Evolutionary conservation across 768 basidiomycete genomes (phyloP).

Genomic region (Dentipellis sp.): DNA sequence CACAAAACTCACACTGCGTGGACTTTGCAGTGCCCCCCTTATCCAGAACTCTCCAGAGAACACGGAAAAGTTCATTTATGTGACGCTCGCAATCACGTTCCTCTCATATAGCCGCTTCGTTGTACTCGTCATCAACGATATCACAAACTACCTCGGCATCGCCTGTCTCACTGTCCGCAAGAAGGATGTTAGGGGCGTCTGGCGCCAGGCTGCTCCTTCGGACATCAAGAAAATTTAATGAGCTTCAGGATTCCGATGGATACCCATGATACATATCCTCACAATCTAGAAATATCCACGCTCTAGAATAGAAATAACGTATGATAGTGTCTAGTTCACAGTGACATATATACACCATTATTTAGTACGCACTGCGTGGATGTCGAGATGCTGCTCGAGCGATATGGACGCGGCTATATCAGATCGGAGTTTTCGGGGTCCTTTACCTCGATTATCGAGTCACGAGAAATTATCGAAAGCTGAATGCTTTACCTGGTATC

Average conservation of each 20-base stretch:
- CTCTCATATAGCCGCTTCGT: conserved; percentile 71
- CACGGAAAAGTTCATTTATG: conserved; percentile 63
- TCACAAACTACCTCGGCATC: conserved; percentile 88
- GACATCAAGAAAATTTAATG: conserved; percentile 11
- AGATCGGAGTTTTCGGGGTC: not conserved
- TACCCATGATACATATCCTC: not conserved
- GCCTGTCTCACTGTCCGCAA: conserved; percentile 91
- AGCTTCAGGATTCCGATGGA: not conserved
- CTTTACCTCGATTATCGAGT: conserved; percentile 7
- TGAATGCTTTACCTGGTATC: not conserved
- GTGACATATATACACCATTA: no score
- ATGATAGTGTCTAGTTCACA: no score
- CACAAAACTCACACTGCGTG: not conserved
- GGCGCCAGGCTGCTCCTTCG: conserved; percentile 30
- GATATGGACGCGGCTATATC: not conserved
- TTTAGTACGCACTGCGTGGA: no score
- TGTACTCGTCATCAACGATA: conserved; percentile 73
- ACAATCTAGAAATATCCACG: no score
- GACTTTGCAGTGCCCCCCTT: conserved; percentile 43
- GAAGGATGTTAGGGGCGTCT: conserved; percentile 62
- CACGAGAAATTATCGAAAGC: not conserved
- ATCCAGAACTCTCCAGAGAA: conserved; percentile 60
- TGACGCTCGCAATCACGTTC: conserved; percentile 61
- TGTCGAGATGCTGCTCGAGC: not conserved
- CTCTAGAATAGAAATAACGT: no score